Conservation (phyloP, 768 basidiomycete genomes). For the Termitomyces sp. region DNA sequence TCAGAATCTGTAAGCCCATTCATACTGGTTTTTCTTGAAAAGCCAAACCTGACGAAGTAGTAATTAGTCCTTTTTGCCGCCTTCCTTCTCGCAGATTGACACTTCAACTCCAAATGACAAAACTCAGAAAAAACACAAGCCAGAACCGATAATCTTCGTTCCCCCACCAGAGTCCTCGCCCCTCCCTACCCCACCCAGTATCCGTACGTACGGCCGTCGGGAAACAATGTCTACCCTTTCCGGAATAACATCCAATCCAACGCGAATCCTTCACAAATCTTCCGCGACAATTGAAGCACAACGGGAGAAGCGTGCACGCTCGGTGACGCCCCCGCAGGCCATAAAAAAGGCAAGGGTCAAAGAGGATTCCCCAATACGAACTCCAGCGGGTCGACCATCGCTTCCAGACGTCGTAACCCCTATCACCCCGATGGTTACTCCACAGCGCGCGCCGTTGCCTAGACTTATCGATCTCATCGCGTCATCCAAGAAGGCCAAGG, state of each 20-base stretch:
- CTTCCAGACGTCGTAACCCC: slow-evolving; percentile 15
- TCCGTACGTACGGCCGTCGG: slow-evolving; percentile 14
- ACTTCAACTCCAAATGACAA: slow-evolving; percentile 46
- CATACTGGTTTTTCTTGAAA: not conserved
- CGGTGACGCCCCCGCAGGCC: slow-evolving; percentile 9
- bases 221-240: slow-evolving; percentile 6
- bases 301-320: slow-evolving; percentile 12
- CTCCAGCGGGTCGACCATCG: slow-evolving; percentile 14
- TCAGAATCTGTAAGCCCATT: slow-evolving; percentile 20
- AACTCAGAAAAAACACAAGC: slow-evolving; percentile 28
- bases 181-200: slow-evolving; percentile 19
- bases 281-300: not conserved
- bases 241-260: slow-evolving; percentile 10
- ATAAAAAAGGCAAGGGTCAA: slow-evolving; percentile 12
- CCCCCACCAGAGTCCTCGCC: slow-evolving; percentile 20
- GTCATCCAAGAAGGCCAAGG: slow-evolving; percentile 30
- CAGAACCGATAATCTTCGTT: slow-evolving; percentile 31
- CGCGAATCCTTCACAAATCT: not conserved
- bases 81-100: slow-evolving; percentile 46
- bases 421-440: slow-evolving; percentile 19
- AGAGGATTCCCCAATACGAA: not conserved
- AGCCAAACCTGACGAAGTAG: slow-evolving; percentile 1
- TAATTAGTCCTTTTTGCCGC: slow-evolving; percentile 39
- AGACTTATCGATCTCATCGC: slow-evolving; percentile 40
- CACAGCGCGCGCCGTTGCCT: slow-evolving; percentile 23